These are phyloP conservation scores for Populus euphratica DNA, from an alignment of 345 rosid genomes.

Conservation along the genomic window DNA sequence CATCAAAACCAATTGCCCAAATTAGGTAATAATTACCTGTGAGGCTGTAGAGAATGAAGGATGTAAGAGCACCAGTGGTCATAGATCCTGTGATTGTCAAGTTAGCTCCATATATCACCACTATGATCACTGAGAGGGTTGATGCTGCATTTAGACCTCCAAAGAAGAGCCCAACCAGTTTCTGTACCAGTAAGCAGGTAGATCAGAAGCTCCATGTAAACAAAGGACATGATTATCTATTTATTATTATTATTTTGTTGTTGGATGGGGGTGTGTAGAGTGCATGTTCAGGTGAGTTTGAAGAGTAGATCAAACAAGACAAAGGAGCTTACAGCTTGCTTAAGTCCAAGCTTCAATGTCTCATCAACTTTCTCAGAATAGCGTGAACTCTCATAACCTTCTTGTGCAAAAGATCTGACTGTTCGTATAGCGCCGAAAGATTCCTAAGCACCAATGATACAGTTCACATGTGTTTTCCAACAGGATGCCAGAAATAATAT, in stretches of 20 bases:
- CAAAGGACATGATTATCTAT: neutral
- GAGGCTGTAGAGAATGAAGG: constrained; percentile 94
- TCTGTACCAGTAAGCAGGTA: constrained; percentile 33
- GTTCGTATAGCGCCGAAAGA: constrained; percentile 95
- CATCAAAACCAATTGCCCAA: neutral
- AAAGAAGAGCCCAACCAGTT: constrained; percentile 63
- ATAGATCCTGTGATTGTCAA: constrained; percentile 76
- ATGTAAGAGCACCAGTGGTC: constrained; percentile 87
- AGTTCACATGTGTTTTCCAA: neutral
- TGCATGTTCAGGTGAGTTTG: neutral
- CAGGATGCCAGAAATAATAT: neutral
- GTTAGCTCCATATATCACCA: constrained; percentile 84
- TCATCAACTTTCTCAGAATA: constrained; percentile 85
- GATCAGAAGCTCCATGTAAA: neutral
- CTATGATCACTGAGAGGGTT: constrained; percentile 69
- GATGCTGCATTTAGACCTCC: constrained; percentile 90
- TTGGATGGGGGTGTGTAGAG: neutral
- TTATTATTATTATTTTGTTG: neutral
- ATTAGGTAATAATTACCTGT: constrained; percentile 51
- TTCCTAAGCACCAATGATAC: constrained; percentile 48
- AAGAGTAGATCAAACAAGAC: neutral
- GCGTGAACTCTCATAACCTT: constrained; percentile 54
- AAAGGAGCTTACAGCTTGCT: constrained; percentile 69
- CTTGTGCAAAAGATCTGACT: constrained; percentile 92
- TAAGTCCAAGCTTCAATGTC: constrained; percentile 77